Percentiles rank a stretch among this genome's conserved stretches.
Conservation (phyloP, 331 rosid species). For the Pyracantha coccinea region DNA sequence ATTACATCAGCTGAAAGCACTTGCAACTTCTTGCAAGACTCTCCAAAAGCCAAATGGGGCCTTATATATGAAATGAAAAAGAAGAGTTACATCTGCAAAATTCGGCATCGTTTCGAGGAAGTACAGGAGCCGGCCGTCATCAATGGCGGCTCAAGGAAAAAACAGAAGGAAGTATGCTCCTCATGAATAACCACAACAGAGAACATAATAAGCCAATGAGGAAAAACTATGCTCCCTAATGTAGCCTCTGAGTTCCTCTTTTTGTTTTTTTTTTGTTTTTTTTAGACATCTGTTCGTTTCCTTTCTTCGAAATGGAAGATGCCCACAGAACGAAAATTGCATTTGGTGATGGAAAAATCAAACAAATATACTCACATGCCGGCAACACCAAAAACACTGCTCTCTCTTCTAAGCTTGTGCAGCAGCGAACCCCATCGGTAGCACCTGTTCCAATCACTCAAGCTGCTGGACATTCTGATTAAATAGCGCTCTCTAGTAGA, state of each 20-base stretch:
- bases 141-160: conserved; percentile 3
- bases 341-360: conserved; percentile 27
- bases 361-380: conserved; percentile 41
- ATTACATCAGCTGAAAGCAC: conserved; percentile 6
- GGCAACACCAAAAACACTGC: conserved; percentile 21
- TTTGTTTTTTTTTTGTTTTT: neutral
- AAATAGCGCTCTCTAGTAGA: conserved; percentile 8
- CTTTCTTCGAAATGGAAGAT: conserved; percentile 20
- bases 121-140: conserved; percentile 8
- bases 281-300: neutral
- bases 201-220: conserved; percentile 14
- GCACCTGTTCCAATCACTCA: conserved; percentile 25
- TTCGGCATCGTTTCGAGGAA: neutral
- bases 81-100: neutral
- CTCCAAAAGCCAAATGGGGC: conserved; percentile 16
- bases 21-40: conserved; percentile 17
- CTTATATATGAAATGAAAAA: neutral
- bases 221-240: conserved; percentile 19
- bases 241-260: conserved; percentile 16
- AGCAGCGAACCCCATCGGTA: conserved; percentile 21
- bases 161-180: neutral
- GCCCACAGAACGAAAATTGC: conserved; percentile 26
- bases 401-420: conserved; percentile 25
- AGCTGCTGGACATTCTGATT: conserved; percentile 18
- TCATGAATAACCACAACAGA: conserved; percentile 13